These are phyloP conservation scores for sweet orange (Citrus sinensis) DNA, from an alignment of 345 rosid species.

Conservation along the genomic window DNA sequence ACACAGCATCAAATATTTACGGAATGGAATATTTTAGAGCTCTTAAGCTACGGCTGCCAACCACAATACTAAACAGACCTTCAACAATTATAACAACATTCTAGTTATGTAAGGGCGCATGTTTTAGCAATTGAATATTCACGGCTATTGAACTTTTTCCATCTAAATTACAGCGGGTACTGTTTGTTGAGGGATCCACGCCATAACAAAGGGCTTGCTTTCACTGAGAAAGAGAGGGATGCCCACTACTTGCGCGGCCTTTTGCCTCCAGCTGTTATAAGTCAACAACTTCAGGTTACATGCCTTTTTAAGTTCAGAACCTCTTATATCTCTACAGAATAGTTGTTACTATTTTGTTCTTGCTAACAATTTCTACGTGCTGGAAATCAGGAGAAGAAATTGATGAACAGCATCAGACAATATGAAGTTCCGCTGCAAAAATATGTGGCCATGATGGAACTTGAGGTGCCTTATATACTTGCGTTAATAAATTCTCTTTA, in stretches of 20 bases:
- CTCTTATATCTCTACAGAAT: not conserved
- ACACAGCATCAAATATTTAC: too few relatives aligned
- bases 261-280: slow-evolving; percentile 62
- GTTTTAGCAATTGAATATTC: not conserved
- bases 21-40: too few relatives aligned
- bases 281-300: slow-evolving; percentile 77
- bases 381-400: slow-evolving; percentile 54
- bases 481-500: not conserved
- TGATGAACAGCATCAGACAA: slow-evolving; percentile 63
- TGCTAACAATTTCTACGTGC: not conserved
- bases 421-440: slow-evolving; percentile 78
- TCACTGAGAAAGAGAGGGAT: slow-evolving; percentile 80
- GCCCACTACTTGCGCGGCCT: slow-evolving; percentile 87
- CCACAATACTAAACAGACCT: too few relatives aligned
- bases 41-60: not conserved
- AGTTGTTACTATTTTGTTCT: not conserved
- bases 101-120: too few relatives aligned
- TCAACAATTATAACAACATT: too few relatives aligned
- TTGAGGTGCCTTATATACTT: slow-evolving; percentile 44
- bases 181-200: slow-evolving; percentile 80
- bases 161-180: slow-evolving; percentile 55
- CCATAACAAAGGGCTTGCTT: slow-evolving; percentile 91
- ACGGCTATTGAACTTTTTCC: not conserved
- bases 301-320: not conserved
- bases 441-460: slow-evolving; percentile 88